Base-by-base conservation (phyloP, 2,329 filamentous ascomycete genomes). In the Penicillium vulpinum region DNA sequence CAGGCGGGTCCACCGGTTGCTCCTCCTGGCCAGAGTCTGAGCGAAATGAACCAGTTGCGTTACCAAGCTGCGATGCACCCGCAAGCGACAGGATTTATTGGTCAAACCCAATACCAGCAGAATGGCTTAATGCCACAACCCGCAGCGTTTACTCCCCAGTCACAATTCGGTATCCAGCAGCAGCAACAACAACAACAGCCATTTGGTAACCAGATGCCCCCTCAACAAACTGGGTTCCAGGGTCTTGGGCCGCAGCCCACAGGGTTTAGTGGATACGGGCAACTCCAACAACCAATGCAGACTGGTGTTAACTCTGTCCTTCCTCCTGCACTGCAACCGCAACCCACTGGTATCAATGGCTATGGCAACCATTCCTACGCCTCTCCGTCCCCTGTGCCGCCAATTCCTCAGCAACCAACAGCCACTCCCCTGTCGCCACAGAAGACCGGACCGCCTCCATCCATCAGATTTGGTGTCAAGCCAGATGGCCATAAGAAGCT, bases 401-500 rank as follows among this genome's bases (percentile, higher is more conserved):
- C 83, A 11, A 78, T 85, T 52, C 83, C 83, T 24, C 78, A 83
- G 46, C 79, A 87, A 68, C 82, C 82, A 16, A 79, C 83, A n/a
- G 72, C 80, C 44, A 78, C 85, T 46, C 87, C 89, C 57, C 76
- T 93, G 53, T 77, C 87, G 60, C 85, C 91, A 44, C 91, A 95
- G 72, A 87, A 89, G 79, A 95, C 91, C 9, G 91, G 91, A 0
- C 94, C 94, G 7, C 81, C 93, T 21, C 94, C 94, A 44, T 86
- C 91, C 24, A 88, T 99, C 18, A 85, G 91, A 58, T 99, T 99
- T 73, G 94, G 94, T 38, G 87, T 96, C 35, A 82, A 85, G 56
- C 79, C 81, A 28, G 85, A 87, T 47, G 79, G 86, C 28, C 78
- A 86, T 29, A 91, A 92, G 76, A 94, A 90, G 74, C 78, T 97